These are phyloP conservation scores for Buxus sempervirens DNA, from an alignment of 164 flowering plant species.

Conservation along the genomic window DNA sequence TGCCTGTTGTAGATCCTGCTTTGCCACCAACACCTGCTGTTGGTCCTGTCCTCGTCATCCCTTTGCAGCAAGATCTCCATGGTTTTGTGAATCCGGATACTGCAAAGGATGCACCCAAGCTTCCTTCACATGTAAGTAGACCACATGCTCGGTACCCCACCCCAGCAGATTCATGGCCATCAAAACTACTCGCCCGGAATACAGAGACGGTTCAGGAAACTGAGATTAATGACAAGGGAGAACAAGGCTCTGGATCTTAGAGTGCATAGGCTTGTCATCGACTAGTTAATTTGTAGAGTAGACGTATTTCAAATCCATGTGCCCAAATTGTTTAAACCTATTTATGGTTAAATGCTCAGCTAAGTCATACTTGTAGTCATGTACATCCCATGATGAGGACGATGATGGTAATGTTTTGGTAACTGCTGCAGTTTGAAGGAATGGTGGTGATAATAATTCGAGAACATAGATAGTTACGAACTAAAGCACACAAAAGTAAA, in stretches of 20 bases:
- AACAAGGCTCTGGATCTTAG: slow-evolving; percentile 1
- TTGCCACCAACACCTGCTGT: slow-evolving; percentile 27
- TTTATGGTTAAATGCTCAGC: too few species aligned
- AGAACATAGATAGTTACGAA: too few species aligned
- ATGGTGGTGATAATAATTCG: too few species aligned
- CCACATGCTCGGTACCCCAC: slow-evolving; percentile 63
- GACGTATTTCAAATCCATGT: not conserved
- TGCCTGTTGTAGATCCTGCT: slow-evolving; percentile 27
- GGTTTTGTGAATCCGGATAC: slow-evolving; percentile 18
- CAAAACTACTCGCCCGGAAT: slow-evolving; percentile 32
- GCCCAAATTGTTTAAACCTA: too few species aligned
- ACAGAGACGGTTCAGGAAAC: slow-evolving; percentile 8
- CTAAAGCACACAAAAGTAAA: too few species aligned
- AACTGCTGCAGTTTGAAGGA: too few species aligned
- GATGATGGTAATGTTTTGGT: too few species aligned
- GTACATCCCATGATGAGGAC: too few species aligned
- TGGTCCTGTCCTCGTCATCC: slow-evolving; percentile 48
- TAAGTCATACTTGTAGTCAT: too few species aligned
- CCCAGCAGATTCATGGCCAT: slow-evolving; percentile 53
- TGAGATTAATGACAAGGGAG: slow-evolving; percentile 6
- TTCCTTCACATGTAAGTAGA: slow-evolving; percentile 35
- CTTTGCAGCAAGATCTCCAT: slow-evolving; percentile 36
- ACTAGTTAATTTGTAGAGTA: slow-evolving; percentile 2
- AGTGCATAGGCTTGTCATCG: slow-evolving; percentile 6
- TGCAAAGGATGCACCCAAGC: slow-evolving; percentile 10